Conservation (phyloP, 2,329 filamentous ascomycete genomes). For the Colletotrichum tropicicola region DNA sequence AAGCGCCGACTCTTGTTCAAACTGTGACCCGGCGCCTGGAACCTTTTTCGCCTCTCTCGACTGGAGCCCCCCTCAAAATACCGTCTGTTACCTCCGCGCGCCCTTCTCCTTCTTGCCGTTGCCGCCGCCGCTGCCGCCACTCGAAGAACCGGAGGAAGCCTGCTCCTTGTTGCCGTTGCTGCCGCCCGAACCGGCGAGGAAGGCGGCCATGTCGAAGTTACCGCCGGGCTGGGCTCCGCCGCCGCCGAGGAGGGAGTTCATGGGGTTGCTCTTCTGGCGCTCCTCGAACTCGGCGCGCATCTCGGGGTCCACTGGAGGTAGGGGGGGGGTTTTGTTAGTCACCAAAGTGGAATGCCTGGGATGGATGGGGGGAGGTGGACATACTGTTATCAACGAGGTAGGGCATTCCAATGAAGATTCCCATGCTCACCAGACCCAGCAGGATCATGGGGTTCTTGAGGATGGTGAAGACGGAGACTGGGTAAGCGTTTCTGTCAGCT, state of each 20-base stretch:
- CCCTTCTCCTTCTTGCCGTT: constrained; percentile 50
- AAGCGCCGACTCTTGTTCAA: neutral
- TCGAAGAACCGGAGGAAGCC: constrained; percentile 37
- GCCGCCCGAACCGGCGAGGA: constrained; percentile 62
- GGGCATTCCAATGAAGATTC: constrained; percentile 89
- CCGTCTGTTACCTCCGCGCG: constrained; percentile 42
- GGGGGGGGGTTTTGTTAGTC: neutral
- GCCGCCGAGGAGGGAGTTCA: constrained; percentile 64
- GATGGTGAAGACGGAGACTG: constrained; percentile 82
- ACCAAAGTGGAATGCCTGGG: neutral
- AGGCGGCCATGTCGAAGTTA: constrained; percentile 71
- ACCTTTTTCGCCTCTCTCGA: neutral
- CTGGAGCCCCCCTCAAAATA: neutral
- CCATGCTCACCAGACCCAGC: constrained; percentile 84
- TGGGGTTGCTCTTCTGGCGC: constrained; percentile 79
- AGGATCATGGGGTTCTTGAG: constrained; percentile 98
- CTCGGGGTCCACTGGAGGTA: constrained; percentile 87
- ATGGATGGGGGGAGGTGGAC: constrained; percentile 44
- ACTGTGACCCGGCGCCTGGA: neutral
- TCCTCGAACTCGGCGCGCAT: constrained; percentile 92
- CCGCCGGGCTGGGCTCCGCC: constrained; percentile 39
- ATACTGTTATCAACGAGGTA: constrained; percentile 95
- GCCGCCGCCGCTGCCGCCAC: constrained; percentile 35
- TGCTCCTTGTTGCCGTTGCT: constrained; percentile 59
- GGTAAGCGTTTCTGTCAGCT: neutral